phyloP scores from a whole-genome alignment of 2,329 filamentous ascomycete genomes.

The Exophiala sideris region DNA sequence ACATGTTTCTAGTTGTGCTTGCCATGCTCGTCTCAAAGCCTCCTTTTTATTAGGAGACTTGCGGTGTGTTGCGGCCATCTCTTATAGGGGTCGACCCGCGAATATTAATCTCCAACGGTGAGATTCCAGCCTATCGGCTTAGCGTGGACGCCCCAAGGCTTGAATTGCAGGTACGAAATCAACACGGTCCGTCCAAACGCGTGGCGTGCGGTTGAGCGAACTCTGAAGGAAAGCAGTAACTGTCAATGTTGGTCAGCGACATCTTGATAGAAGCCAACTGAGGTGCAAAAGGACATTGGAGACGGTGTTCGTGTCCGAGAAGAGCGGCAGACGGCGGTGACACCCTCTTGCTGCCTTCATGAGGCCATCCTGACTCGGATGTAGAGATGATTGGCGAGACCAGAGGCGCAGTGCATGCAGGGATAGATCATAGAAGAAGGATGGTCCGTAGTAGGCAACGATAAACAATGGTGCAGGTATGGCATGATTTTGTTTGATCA shows the following conservation, averaged over 20 bases:
- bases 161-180: constrained; percentile 18
- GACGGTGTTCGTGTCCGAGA: background rate
- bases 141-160: constrained; percentile 17
- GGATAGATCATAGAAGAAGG: background rate
- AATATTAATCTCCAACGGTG: constrained; percentile 16
- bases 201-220: background rate
- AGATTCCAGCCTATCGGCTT: constrained; percentile 18
- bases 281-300: no score
- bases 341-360: background rate
- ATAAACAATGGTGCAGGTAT: background rate
- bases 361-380: background rate
- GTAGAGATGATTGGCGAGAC: background rate
- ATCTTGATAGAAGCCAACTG: no score
- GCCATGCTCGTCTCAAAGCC: background rate
- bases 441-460: background rate
- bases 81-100: no score
- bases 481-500: background rate
- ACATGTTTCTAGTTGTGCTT: background rate
- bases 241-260: background rate
- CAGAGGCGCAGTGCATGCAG: constrained; percentile 5
- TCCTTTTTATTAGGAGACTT: constrained; percentile 4
- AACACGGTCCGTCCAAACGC: constrained; percentile 8
- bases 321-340: background rate
- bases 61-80: constrained; percentile 3
- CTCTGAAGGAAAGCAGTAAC: background rate